phyloP scores from a whole-genome alignment of 768 basidiomycete species.

The Clitopilus hobsonii region DNA sequence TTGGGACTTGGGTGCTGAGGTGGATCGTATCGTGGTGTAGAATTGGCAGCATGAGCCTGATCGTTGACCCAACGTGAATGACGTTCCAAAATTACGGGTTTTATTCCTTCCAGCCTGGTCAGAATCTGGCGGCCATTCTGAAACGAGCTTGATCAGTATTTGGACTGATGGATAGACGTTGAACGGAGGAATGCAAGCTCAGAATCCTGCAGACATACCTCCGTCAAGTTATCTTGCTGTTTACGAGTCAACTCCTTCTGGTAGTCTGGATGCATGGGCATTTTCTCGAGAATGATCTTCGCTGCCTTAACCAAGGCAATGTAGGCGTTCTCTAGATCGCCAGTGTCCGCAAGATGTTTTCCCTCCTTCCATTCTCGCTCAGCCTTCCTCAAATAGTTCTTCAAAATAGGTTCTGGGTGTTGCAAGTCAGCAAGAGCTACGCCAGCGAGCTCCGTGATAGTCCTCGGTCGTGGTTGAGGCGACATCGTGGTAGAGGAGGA shows the following conservation, averaged over 20 bases:
- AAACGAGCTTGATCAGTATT: slow-evolving; percentile 7
- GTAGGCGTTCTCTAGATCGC: slow-evolving; percentile 69
- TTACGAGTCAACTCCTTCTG: slow-evolving; percentile 42
- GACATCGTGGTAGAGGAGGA: background rate
- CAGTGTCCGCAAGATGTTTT: slow-evolving; percentile 37
- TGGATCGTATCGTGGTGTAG: background rate
- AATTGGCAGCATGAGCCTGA: background rate
- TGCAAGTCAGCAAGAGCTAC: slow-evolving; percentile 50
- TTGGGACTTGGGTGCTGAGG: background rate
- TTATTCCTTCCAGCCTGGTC: slow-evolving; percentile 51
- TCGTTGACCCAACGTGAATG: background rate
- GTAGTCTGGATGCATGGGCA: slow-evolving; percentile 73
- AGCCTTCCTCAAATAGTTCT: slow-evolving; percentile 61
- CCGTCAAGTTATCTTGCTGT: slow-evolving; percentile 63
- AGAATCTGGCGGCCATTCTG: slow-evolving; percentile 13
- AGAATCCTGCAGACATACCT: slow-evolving; percentile 59
- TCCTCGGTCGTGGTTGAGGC: slow-evolving; percentile 36
- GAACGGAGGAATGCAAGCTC: too few relatives aligned
- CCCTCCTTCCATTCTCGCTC: slow-evolving; percentile 59
- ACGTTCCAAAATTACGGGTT: slow-evolving; percentile 50
- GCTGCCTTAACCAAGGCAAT: slow-evolving; percentile 69
- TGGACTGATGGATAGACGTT: background rate
- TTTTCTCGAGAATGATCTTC: slow-evolving; percentile 71
- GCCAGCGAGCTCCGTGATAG: slow-evolving; percentile 66
- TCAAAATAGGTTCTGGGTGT: slow-evolving; percentile 59